phyloP scores from a whole-genome alignment of 805 yeast species.

The Candida cerambycidarum region DNA sequence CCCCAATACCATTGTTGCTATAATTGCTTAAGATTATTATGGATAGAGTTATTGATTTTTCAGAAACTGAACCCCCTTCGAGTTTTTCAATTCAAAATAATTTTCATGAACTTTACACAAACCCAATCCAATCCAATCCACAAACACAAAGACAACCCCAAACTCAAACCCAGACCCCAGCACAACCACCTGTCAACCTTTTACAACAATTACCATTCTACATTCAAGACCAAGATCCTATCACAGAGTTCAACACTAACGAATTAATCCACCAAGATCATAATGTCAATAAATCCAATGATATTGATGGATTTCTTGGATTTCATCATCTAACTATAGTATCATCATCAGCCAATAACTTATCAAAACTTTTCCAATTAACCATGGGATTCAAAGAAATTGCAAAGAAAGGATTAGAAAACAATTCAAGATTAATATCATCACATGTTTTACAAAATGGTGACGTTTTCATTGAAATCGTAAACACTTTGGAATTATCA shows the following conservation, averaged over 20 bases:
- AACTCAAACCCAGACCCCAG: neutral
- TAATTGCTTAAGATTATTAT: neutral
- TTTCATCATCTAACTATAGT: constrained; percentile 71
- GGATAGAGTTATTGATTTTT: neutral
- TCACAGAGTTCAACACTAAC: neutral
- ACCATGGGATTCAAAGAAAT: constrained; percentile 63
- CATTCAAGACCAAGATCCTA: neutral
- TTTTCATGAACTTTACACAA: too few species aligned
- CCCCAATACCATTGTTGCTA: constrained; percentile 4
- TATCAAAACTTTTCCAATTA: constrained; percentile 53
- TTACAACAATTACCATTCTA: constrained; percentile 7
- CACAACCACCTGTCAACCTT: neutral
- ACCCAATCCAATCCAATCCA: neutral
- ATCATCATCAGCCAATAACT: constrained; percentile 68
- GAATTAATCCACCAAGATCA: constrained; percentile 24
- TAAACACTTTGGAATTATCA: constrained; percentile 33
- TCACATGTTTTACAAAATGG: constrained; percentile 65
- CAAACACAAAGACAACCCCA: constrained; percentile 1
- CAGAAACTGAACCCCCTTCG: neutral
- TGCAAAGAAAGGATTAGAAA: constrained; percentile 69
- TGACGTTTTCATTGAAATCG: constrained; percentile 48
- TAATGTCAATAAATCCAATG: constrained; percentile 16
- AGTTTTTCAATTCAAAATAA: neutral
- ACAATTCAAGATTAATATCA: constrained; percentile 54
- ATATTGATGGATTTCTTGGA: constrained; percentile 36